Base-by-base conservation (phyloP, 2,329 filamentous ascomycete genomes). In the Talaromyces islandicus region DNA sequence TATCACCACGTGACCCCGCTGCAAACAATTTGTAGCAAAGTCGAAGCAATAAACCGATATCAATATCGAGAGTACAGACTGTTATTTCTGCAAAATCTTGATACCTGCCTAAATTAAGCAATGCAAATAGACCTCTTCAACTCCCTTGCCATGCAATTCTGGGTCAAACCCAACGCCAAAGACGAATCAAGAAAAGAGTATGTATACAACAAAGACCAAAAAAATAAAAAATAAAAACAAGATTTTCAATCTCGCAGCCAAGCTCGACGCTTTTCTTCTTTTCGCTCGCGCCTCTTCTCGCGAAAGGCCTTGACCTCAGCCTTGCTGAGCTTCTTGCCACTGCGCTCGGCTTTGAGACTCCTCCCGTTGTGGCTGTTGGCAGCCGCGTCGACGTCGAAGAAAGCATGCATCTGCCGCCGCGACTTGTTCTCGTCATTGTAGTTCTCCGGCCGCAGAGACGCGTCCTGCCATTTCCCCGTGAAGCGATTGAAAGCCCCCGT, bases 321-420 rank as follows among this genome's bases (percentile, higher is more conserved):
- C 80, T 93, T 96, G 60, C 80, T 88, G 25, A 93, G 82, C 76
- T 91, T 92, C 83, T 94, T 92, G 58, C 87, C 86, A 60, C 89
- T 87, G 59, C 94, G 83, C 80, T 99, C 94, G 1, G 92, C 94
- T 77, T 93, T 95, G 61, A 99, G 79, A 70, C 92, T 97, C 61
- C 88, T 85, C 1, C 94, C 94, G 67, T 96, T 88, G 70, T 99
- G 92, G 60, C 85, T 85, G 71, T 96, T 97, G 4, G 92, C 93
- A 3, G 92, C 92, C 4, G 92, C 90, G 73, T 97, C 92, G 50
- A 97, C 92, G 71, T 99, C 93, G 73, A 97, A 99, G 77, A 88
- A 97, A 46, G 92, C 90, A 70, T 90, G 90, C 89, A 97, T 89
- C 78, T 97, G 94, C 51, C 94, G 83, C 56, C 81, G 83, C 62